phyloP scores from a whole-genome alignment of 148 eudicot species.

The Gaultheria prostrata region DNA sequence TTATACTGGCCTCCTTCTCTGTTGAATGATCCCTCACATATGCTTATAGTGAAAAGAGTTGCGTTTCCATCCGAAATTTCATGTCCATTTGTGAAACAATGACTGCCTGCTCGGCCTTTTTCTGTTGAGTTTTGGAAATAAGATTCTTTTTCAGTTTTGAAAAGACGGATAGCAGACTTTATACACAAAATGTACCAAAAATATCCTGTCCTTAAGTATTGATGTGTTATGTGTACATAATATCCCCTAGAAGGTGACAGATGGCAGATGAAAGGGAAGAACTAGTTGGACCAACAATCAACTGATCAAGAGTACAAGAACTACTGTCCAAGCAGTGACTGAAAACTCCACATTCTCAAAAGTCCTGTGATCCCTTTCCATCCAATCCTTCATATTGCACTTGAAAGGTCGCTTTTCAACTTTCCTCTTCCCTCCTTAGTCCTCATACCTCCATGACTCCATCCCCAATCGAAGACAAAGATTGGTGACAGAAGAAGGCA shows the following conservation, averaged over 20 bases:
- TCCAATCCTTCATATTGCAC: not conserved
- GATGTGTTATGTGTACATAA: not conserved
- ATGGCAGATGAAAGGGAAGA: not conserved
- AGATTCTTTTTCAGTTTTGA: not conserved
- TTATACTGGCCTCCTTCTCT: not conserved
- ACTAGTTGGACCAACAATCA: not conserved
- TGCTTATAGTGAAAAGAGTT: not conserved
- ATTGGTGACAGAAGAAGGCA: not conserved
- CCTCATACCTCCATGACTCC: no score
- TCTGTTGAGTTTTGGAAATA: not conserved
- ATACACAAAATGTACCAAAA: not conserved
- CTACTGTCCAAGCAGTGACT: not conserved
- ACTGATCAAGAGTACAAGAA: not conserved
- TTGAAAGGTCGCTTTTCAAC: not conserved
- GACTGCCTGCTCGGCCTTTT: not conserved
- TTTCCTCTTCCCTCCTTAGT: no score
- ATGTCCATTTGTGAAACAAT: not conserved
- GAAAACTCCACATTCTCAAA: not conserved
- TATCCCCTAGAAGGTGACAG: not conserved
- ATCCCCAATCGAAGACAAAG: not conserved
- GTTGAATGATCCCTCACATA: not conserved
- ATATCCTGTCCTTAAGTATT: not conserved
- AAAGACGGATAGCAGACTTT: not conserved
- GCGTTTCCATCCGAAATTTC: not conserved
- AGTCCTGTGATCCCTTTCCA: not conserved